phyloP scores from a whole-genome alignment of 345 rosid species.

The Eucalyptus microcorys region DNA sequence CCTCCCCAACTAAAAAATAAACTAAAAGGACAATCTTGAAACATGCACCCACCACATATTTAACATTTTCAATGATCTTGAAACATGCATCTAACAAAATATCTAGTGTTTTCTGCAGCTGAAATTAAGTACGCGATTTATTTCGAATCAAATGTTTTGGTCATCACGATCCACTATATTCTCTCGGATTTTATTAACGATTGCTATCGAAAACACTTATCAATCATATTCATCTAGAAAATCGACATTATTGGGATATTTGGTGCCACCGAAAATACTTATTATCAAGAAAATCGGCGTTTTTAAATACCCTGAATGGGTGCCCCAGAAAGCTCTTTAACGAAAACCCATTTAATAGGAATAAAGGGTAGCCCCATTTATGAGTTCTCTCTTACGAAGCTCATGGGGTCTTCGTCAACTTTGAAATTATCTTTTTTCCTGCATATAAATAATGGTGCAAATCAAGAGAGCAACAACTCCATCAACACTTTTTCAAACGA shows the following conservation, averaged over 20 bases:
- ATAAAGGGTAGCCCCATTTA: background rate
- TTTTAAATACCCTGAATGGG: background rate
- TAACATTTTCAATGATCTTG: background rate
- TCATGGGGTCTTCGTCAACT: background rate
- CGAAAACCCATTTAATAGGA: background rate
- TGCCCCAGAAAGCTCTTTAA: background rate
- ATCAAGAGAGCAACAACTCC: background rate
- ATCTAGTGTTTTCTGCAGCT: background rate
- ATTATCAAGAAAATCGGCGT: background rate
- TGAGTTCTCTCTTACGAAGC: background rate
- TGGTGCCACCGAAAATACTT: background rate
- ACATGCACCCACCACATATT: background rate
- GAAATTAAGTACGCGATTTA: background rate
- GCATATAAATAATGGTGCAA: background rate
- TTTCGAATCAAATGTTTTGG: background rate
- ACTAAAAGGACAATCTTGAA: background rate
- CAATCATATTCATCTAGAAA: background rate
- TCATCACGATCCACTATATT: background rate
- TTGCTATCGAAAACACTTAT: background rate
- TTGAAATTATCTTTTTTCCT: background rate
- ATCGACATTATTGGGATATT: background rate
- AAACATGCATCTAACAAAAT: background rate
- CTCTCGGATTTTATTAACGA: background rate
- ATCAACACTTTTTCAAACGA: background rate
- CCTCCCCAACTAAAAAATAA: background rate